Conservation (phyloP, 768 basidiomycete genomes). For the Podaxis rugospora region DNA sequence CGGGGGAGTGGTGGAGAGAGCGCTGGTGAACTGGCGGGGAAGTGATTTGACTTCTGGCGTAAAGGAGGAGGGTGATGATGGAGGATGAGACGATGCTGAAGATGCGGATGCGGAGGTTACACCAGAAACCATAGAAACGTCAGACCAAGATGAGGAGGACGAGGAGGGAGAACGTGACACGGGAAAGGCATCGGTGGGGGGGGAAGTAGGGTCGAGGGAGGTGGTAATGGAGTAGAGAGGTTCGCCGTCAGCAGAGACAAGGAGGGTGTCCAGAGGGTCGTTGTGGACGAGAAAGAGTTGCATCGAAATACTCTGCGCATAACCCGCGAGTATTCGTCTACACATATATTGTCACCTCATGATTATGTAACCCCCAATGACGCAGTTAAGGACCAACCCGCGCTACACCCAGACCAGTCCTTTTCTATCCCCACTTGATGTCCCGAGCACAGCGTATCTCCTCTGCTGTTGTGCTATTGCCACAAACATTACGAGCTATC, state of each 20-base stretch:
- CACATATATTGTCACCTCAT: neutral
- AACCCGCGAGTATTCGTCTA: neutral
- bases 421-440: neutral
- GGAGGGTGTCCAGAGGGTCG: conserved; percentile 31
- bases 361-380: neutral
- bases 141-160: neutral
- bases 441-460: neutral
- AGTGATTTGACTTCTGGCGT: neutral
- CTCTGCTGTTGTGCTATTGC: neutral
- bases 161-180: neutral
- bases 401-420: neutral
- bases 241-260: conserved; percentile 28
- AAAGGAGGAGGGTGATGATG: neutral
- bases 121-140: neutral
- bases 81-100: neutral
- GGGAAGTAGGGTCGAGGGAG: neutral
- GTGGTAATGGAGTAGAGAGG: conserved; percentile 30
- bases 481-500: no score
- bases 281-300: conserved; percentile 34
- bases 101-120: neutral
- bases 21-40: neutral
- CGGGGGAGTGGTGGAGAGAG: neutral
- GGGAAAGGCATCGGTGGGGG: neutral
- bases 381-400: neutral
- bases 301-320: conserved; percentile 13